Evolutionary conservation across 352 stramenopile species (phyloP).

Genomic region (Pythium insidiosum): DNA sequence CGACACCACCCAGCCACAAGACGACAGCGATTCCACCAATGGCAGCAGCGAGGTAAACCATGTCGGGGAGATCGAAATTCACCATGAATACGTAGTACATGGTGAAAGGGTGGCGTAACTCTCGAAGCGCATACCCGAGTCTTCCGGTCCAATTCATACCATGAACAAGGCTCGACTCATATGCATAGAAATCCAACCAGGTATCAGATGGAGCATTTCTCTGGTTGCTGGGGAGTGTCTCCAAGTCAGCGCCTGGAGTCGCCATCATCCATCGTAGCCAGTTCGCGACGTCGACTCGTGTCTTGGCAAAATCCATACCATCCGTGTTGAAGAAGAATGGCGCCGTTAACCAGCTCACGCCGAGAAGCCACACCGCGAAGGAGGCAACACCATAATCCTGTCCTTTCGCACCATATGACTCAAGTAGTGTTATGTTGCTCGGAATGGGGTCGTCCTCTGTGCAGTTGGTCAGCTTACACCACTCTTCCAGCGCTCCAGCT

Average conservation of each 20-base stretch:
- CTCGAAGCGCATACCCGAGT: slow-evolving; percentile 62
- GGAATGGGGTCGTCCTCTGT: slow-evolving; percentile 41
- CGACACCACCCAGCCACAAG: slow-evolving; percentile 61
- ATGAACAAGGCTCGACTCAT: slow-evolving; percentile 62
- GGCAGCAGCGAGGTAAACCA: slow-evolving; percentile 47
- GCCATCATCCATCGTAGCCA: slow-evolving; percentile 81
- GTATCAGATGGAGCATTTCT: slow-evolving; percentile 31
- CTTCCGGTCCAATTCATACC: slow-evolving; percentile 54
- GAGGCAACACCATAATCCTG: slow-evolving; percentile 84
- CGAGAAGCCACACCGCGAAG: slow-evolving; percentile 84
- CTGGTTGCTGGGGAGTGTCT: slow-evolving; percentile 36
- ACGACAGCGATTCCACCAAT: slow-evolving; percentile 49
- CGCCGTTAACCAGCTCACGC: slow-evolving; percentile 66
- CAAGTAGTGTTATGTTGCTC: slow-evolving; percentile 59
- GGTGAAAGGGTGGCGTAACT: slow-evolving; percentile 66
- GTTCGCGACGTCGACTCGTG: slow-evolving; percentile 70
- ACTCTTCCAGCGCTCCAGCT: slow-evolving; percentile 36
- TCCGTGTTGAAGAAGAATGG: slow-evolving; percentile 88
- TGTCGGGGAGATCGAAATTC: slow-evolving; percentile 60
- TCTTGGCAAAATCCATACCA: slow-evolving; percentile 83
- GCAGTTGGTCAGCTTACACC: slow-evolving; percentile 50
- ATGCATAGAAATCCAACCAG: slow-evolving; percentile 74
- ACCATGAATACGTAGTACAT: slow-evolving; percentile 83
- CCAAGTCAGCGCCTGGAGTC: slow-evolving; percentile 31
- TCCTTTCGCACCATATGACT: slow-evolving; percentile 76